Conservation (phyloP, 2,329 filamentous ascomycete genomes). For the Trichoderma asperellum region DNA sequence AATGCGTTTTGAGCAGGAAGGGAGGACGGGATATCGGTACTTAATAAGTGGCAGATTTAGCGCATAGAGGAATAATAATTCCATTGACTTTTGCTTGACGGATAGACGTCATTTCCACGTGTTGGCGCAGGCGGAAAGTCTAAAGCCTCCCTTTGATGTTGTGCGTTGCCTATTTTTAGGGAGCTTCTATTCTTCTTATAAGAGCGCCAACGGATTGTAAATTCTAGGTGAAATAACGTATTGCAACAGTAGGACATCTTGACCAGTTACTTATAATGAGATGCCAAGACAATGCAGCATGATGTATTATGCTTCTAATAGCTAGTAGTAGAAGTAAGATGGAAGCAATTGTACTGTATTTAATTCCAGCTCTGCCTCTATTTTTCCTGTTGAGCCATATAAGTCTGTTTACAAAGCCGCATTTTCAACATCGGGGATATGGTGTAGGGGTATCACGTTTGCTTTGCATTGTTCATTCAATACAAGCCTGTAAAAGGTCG, state of each 20-base stretch:
- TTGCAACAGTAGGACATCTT: neutral
- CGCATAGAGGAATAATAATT: neutral
- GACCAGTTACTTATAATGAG: neutral
- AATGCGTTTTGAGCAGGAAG: neutral
- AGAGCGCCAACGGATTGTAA: neutral
- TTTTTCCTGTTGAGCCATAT: neutral
- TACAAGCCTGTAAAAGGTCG: conserved; percentile 11
- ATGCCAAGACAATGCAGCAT: neutral
- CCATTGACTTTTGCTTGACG: neutral
- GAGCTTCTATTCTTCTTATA: neutral
- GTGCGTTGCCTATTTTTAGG: neutral
- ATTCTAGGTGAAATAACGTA: neutral
- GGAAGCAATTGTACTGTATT: no score
- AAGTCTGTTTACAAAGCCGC: neutral
- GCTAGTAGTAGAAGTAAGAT: neutral
- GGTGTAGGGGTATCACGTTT: conserved; percentile 25
- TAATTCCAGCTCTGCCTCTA: no score
- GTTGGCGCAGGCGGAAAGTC: neutral
- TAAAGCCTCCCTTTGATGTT: neutral
- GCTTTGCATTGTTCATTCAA: conserved; percentile 13
- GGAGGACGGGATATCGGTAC: neutral
- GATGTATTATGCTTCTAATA: neutral
- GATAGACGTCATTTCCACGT: conserved; percentile 1
- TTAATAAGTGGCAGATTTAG: neutral
- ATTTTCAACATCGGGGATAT: conserved; percentile 22